phyloP scores from a whole-genome alignment of 768 basidiomycete species.

The Dentipellis sp. region DNA sequence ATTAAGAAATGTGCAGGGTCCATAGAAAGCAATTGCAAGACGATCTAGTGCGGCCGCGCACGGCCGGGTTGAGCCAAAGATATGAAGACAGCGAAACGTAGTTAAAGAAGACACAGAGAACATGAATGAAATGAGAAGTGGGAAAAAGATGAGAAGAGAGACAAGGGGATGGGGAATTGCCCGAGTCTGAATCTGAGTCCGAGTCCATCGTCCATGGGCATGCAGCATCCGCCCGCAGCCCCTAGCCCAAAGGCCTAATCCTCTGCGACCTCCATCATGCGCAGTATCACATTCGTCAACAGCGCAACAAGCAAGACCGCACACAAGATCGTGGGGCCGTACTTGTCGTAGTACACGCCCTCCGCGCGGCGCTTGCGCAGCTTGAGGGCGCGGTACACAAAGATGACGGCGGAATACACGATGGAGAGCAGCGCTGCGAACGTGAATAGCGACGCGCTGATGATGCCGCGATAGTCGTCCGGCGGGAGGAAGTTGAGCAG shows the following conservation, averaged over 20 bases:
- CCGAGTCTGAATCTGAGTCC: no score
- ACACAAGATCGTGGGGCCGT: slow-evolving; percentile 73
- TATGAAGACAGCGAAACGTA: no score
- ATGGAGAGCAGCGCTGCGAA: slow-evolving; percentile 83
- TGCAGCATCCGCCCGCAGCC: no score
- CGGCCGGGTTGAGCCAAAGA: no score
- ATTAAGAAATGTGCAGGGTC: no score
- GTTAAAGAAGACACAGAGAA: no score
- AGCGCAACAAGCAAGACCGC: slow-evolving; percentile 60
- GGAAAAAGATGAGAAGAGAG: no score
- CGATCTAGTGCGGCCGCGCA: no score
- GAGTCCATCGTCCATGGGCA: no score
- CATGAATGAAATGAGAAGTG: no score
- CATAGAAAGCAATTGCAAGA: no score
- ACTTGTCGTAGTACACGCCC: slow-evolving; percentile 84
- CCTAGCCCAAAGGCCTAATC: background rate
- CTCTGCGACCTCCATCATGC: slow-evolving; percentile 41
- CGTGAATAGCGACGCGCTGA: slow-evolving; percentile 86
- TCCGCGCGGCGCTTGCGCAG: slow-evolving; percentile 66
- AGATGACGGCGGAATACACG: slow-evolving; percentile 77
- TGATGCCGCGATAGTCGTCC: slow-evolving; percentile 66
- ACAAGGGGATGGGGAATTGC: no score
- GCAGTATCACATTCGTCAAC: slow-evolving; percentile 64
- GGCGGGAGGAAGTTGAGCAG: slow-evolving; percentile 78
- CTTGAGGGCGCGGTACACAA: slow-evolving; percentile 62